Conservation (phyloP, 495 filamentous ascomycete genomes). For the Aspergillus coremiiformis region DNA sequence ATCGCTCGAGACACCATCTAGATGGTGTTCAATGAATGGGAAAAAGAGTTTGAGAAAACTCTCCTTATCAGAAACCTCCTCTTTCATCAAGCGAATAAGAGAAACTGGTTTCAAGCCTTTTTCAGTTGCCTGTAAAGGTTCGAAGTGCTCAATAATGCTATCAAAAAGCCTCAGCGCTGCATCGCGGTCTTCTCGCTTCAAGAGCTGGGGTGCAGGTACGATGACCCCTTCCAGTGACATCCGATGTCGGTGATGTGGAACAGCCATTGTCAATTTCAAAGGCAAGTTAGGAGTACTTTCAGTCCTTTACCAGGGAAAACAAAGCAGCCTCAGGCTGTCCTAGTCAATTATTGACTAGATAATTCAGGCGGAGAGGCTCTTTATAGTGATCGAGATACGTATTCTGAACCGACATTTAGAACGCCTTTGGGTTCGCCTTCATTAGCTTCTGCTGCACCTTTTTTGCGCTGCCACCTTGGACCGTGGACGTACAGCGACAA, state of each 20-base stretch:
- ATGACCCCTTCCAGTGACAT: neutral
- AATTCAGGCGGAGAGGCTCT: too few relatives aligned
- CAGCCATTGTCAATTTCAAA: too few relatives aligned
- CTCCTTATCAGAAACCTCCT: slow-evolving; percentile 1
- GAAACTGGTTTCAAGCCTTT: slow-evolving; percentile 7
- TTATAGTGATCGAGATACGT: too few relatives aligned
- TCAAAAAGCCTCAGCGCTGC: slow-evolving; percentile 1
- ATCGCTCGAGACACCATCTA: neutral
- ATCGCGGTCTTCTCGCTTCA: neutral
- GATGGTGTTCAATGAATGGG: neutral
- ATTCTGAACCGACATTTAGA: too few relatives aligned
- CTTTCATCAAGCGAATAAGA: slow-evolving; percentile 2
- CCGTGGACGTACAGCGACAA: too few relatives aligned
- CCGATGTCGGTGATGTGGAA: neutral
- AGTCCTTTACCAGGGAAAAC: too few relatives aligned
- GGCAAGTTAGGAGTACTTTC: too few relatives aligned
- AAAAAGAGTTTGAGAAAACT: slow-evolving; percentile 4
- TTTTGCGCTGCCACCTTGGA: too few relatives aligned
- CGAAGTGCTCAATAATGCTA: neutral
- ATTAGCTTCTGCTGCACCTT: too few relatives aligned
- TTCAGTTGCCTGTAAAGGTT: slow-evolving; percentile 1
- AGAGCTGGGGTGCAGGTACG: neutral
- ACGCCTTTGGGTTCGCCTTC: too few relatives aligned
- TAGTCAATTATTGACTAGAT: too few relatives aligned
- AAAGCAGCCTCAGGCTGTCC: too few relatives aligned